These are phyloP conservation scores for Pichiaceae sp. DNA, from an alignment of 1,139 yeast genomes.

Conservation along the genomic window DNA sequence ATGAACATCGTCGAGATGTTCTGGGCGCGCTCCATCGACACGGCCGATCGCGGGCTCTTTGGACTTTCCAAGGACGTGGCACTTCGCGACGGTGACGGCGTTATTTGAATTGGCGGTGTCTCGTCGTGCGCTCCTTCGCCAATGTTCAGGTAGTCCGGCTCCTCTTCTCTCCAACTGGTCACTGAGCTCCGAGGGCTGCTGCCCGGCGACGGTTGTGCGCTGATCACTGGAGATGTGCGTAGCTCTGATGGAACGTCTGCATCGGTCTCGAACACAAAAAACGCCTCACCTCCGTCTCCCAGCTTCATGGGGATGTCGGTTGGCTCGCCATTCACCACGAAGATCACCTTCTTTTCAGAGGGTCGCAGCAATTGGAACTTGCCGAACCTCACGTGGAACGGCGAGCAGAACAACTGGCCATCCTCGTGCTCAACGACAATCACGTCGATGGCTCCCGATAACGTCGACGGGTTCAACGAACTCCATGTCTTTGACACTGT, in stretches of 20 bases:
- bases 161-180: constrained; percentile 28
- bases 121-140: constrained; percentile 18
- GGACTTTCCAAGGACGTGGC: neutral
- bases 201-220: constrained; percentile 68
- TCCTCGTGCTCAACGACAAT: constrained; percentile 91
- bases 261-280: constrained; percentile 86
- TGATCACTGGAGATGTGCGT: constrained; percentile 85
- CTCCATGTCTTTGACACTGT: constrained; percentile 96
- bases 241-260: constrained; percentile 66
- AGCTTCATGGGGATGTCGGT: constrained; percentile 90
- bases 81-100: constrained; percentile 2
- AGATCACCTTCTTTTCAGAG: constrained; percentile 90
- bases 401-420: constrained; percentile 81
- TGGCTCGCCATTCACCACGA: constrained; percentile 72
- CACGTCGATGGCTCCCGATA: constrained; percentile 95
- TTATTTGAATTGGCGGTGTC: constrained; percentile 1
- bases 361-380: constrained; percentile 88
- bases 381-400: constrained; percentile 95
- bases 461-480: constrained; percentile 90
- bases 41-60: constrained; percentile 3
- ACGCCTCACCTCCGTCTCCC: constrained; percentile 98
- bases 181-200: constrained; percentile 37
- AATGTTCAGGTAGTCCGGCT: constrained; percentile 38
- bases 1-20: constrained; percentile 60
- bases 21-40: constrained; percentile 54